phyloP scores from a whole-genome alignment of 2,329 filamentous ascomycete species.

The Juglanconis oblonga region DNA sequence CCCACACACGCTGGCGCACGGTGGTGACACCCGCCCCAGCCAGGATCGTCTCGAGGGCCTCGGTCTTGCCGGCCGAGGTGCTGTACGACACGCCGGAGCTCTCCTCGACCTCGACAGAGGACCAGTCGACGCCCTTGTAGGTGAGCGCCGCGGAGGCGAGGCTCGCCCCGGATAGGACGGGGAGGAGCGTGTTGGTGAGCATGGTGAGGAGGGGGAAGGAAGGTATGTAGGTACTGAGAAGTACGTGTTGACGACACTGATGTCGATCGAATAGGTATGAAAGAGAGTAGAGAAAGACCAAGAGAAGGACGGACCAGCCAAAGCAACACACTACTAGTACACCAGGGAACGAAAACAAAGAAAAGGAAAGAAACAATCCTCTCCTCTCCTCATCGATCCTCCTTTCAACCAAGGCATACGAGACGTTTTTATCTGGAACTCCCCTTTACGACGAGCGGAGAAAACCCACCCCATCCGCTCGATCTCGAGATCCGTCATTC shows the following conservation, averaged over 20 bases:
- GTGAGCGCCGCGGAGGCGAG: constrained; percentile 15
- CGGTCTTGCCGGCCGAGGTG: constrained; percentile 46
- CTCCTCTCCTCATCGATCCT: background rate
- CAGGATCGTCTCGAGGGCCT: constrained; percentile 62
- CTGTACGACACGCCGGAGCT: constrained; percentile 59
- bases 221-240: background rate
- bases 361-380: background rate
- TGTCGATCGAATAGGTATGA: background rate
- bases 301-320: constrained; percentile 2
- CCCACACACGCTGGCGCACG: constrained; percentile 70
- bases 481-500: background rate
- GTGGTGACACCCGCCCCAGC: constrained; percentile 63
- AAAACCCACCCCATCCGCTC: constrained; percentile 2
- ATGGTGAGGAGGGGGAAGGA: background rate
- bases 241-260: background rate
- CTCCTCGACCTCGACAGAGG: constrained; percentile 64
- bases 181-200: constrained; percentile 8
- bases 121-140: constrained; percentile 29
- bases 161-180: constrained; percentile 1
- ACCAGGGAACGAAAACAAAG: background rate
- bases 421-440: background rate
- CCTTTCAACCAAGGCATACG: background rate
- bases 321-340: background rate
- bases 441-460: background rate
- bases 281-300: background rate